Evolutionary conservation across 148 eudicot species (phyloP).

Genomic region (Oxyria digyna): DNA sequence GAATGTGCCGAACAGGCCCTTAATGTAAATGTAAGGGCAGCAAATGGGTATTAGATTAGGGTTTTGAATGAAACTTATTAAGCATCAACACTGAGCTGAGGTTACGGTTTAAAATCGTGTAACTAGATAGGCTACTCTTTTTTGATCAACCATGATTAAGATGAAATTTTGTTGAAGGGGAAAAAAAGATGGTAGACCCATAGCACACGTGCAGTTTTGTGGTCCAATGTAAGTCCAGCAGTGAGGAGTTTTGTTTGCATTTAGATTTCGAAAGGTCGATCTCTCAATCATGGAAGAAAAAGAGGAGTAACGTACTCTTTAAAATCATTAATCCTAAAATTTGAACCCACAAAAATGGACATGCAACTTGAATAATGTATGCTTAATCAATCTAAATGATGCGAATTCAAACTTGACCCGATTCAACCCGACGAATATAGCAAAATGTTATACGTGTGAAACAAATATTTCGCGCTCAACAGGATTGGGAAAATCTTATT

Average conservation of each 20-base stretch:
- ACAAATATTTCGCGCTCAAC: not conserved
- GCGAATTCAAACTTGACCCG: no score
- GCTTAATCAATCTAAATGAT: no score
- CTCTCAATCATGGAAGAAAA: not conserved
- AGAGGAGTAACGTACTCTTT: not conserved
- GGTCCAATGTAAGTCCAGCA: not conserved
- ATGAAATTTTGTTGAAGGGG: not conserved
- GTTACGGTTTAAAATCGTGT: not conserved
- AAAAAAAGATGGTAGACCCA: not conserved
- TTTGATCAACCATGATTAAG: not conserved
- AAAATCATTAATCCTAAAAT: not conserved
- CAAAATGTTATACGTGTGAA: not conserved
- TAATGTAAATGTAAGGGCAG: no score
- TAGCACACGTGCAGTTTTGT: constrained; percentile 2
- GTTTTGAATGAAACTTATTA: no score
- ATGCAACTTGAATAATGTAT: no score
- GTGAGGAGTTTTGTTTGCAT: not conserved
- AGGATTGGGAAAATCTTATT: not conserved
- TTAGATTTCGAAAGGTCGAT: not conserved
- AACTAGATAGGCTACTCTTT: not conserved
- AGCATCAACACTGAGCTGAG: no score
- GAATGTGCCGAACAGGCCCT: no score
- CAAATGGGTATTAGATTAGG: no score
- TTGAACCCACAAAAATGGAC: not conserved
- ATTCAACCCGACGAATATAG: not conserved